phyloP scores from a whole-genome alignment of 2,329 filamentous ascomycete species.

The Aspergillus candidus region DNA sequence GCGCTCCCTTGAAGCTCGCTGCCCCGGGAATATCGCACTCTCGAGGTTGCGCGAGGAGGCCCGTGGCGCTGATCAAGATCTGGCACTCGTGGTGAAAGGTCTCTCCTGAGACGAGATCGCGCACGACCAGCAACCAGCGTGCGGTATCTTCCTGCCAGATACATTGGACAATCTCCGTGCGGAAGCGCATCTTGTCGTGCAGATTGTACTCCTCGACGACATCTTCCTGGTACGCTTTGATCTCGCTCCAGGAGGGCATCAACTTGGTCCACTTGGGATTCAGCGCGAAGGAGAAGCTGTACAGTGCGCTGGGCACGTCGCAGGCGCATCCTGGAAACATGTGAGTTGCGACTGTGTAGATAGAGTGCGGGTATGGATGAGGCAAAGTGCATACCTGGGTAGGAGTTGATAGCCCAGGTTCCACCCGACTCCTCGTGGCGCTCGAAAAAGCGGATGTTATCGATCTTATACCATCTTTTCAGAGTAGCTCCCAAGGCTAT shows the following conservation, averaged over 20 bases:
- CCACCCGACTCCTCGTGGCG: slow-evolving; percentile 51
- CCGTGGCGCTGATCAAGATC: slow-evolving; percentile 28
- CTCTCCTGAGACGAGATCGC: not conserved
- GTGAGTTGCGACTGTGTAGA: not conserved
- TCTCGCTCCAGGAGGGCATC: slow-evolving; percentile 32
- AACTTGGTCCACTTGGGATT: slow-evolving; percentile 37
- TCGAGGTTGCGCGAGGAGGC: slow-evolving; percentile 22
- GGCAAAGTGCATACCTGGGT: slow-evolving; percentile 39
- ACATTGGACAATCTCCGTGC: not conserved
- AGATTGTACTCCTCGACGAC: slow-evolving; percentile 18
- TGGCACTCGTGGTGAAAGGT: slow-evolving; percentile 9
- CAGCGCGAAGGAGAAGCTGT: slow-evolving; percentile 39
- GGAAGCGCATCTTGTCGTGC: slow-evolving; percentile 16
- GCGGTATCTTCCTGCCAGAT: not conserved
- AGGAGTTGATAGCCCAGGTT: slow-evolving; percentile 58
- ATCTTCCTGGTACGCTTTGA: slow-evolving; percentile 23
- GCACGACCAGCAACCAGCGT: not conserved
- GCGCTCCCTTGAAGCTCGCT: slow-evolving; percentile 28
- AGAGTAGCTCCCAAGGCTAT: slow-evolving; percentile 56
- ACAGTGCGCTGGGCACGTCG: slow-evolving; percentile 35
- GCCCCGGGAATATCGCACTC: slow-evolving; percentile 24
- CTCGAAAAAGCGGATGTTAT: slow-evolving; percentile 57
- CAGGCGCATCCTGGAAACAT: slow-evolving; percentile 7
- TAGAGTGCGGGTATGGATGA: not conserved
- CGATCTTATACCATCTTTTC: slow-evolving; percentile 51